Percentiles rank a stretch among this genome's conserved stretches.
Evolutionary conservation across 768 basidiomycete genomes (phyloP).

Genomic region (Hysterangium stoloniferum): DNA sequence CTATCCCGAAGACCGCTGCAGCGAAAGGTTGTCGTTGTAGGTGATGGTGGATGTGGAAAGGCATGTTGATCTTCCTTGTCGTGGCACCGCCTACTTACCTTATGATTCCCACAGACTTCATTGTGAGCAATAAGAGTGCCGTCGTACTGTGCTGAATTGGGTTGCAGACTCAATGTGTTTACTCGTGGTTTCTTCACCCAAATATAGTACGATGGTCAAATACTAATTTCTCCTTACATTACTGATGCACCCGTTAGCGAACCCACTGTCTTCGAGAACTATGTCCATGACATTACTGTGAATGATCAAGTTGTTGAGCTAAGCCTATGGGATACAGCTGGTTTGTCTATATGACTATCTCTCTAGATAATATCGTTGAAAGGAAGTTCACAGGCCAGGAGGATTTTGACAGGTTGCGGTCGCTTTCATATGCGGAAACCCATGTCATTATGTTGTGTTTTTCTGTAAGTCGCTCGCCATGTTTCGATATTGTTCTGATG

Average conservation of each 20-base stretch:
- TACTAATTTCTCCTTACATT: neutral
- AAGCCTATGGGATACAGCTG: slow-evolving; percentile 96
- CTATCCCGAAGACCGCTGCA: slow-evolving; percentile 23
- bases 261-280: slow-evolving; percentile 96
- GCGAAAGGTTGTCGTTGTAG: slow-evolving; percentile 81
- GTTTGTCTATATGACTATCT: slow-evolving; percentile 30
- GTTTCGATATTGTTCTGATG: neutral
- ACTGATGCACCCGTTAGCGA: slow-evolving; percentile 40
- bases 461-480: slow-evolving; percentile 47
- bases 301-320: slow-evolving; percentile 87
- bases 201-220: slow-evolving; percentile 62
- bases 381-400: slow-evolving; percentile 69
- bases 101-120: slow-evolving; percentile 11
- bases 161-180: slow-evolving; percentile 68
- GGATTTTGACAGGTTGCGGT: slow-evolving; percentile 90
- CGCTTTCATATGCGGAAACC: slow-evolving; percentile 94
- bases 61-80: slow-evolving; percentile 25
- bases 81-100: slow-evolving; percentile 11
- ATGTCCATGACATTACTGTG: slow-evolving; percentile 81
- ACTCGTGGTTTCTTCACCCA: slow-evolving; percentile 90
- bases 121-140: slow-evolving; percentile 6
- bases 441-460: slow-evolving; percentile 96
- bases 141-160: slow-evolving; percentile 19
- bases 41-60: slow-evolving; percentile 89
- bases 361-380: slow-evolving; percentile 26